Evolutionary conservation across 2,329 filamentous ascomycete species (phyloP), one percentile per base, ranked within the genome.

Genomic region (Triangularia setosa): DNA sequence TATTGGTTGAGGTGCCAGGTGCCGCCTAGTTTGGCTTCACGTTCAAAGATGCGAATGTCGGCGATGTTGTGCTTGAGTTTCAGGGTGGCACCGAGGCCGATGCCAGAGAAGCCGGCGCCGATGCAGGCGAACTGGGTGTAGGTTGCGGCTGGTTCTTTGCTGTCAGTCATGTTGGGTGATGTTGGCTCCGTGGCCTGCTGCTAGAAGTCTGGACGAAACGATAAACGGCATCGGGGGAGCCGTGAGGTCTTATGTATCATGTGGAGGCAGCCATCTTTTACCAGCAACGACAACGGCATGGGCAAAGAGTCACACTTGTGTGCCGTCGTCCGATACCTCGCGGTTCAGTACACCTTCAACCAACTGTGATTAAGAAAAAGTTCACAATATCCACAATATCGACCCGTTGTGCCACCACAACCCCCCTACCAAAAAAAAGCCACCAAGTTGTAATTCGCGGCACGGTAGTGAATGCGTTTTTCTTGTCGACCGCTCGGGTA

Each of bases 1-100:
- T 90, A 90, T 33, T 80, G 77, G 72, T 89, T 90, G 52, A 81
- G 81, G 74, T 81, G 82, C 87, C 87, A 90, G 1, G 87, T 89
- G 8, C 87, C 87, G 33, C 87, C 87, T 53, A 88, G 78, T 2
- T 81, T 80, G 3, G 78, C 75, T 66, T 85, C 78, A 12, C 83
- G 78, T 23, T 90, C 87, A 65, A 88, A 89, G 70, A 90, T 80
- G 28, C 78, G 77, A 69, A 89, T 81, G 65, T 88, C 84, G 66
- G 82, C 80, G 62, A 86, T 85, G 28, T 80, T 81, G 52, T 88
- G 79, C 73, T 81, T 81, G n/a, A 83, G 76, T 69, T 86, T 84
- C 60, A 90, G 73, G 24, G 83, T 82, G 52, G 83, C 86, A 8
- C 83, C 87, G 71, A 88, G 82, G 2, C 83, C 84, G 62, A 90